Conservation (phyloP, 2,329 filamentous ascomycete species). For the Aspergillus chevalieri region DNA sequence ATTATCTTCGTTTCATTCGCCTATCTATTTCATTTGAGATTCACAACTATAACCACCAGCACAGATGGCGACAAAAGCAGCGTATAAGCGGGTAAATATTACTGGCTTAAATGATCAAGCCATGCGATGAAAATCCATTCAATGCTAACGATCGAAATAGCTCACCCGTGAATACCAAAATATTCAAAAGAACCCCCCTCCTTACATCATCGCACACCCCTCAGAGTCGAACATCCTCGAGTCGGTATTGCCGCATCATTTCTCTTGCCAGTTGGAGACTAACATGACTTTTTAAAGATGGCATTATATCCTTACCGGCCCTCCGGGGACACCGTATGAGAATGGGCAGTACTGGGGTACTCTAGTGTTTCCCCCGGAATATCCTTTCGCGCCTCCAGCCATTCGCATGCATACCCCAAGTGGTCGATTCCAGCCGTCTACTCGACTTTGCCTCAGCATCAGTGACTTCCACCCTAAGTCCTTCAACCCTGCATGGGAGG, state of each 20-base stretch:
- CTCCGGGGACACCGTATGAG: conserved; percentile 88
- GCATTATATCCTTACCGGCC: conserved; percentile 94
- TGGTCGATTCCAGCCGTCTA: conserved; percentile 89
- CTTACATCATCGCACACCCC: conserved; percentile 82
- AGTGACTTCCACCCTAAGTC: conserved; percentile 96
- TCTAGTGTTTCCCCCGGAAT: conserved; percentile 88
- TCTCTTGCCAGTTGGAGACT: conserved; percentile 4
- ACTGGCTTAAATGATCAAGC: neutral
- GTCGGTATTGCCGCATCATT: conserved; percentile 41
- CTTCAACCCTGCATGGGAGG: conserved; percentile 98
- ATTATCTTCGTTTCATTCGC: neutral
- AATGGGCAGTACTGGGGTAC: conserved; percentile 98
- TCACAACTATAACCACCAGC: neutral
- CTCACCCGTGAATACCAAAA: conserved; percentile 60
- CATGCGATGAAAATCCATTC: neutral
- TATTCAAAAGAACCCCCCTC: conserved; percentile 70
- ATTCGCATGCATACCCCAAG: conserved; percentile 99
- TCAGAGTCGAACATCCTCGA: conserved; percentile 89
- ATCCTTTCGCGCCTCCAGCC: conserved; percentile 92
- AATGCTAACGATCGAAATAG: conserved; percentile 25
- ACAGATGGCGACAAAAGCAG: conserved; percentile 65
- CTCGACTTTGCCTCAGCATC: conserved; percentile 88
- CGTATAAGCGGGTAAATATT: conserved; percentile 60
- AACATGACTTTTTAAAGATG: conserved; percentile 50
- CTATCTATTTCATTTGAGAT: neutral